A percentile compares a stretch with the other conserved stretches of the same genome.
These are phyloP conservation scores for Candida golubevii DNA, from an alignment of 805 yeast species.

Conservation along the genomic window DNA sequence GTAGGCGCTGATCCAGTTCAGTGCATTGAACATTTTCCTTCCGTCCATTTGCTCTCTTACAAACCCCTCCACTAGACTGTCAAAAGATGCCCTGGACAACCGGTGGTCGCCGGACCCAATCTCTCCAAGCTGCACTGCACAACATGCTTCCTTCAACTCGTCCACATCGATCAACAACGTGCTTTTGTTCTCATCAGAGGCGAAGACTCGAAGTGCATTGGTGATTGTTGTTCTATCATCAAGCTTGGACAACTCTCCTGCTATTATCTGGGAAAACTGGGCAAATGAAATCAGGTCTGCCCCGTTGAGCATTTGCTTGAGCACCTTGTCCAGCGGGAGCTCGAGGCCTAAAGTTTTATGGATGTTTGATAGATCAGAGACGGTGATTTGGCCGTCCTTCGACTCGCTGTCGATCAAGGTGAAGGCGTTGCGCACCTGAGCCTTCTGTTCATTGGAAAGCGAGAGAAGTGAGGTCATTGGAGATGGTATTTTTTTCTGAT, in stretches of 20 bases:
- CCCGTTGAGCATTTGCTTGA: conserved; percentile 49
- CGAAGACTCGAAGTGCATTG: conserved; percentile 57
- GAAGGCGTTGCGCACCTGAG: conserved; percentile 69
- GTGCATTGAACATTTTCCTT: conserved; percentile 54
- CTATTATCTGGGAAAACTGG: conserved; percentile 60
- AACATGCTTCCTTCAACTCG: conserved; percentile 45
- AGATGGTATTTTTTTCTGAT: too few species aligned
- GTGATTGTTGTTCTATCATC: conserved; percentile 47
- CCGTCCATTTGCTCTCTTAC: conserved; percentile 55
- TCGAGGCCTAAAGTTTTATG: conserved; percentile 51
- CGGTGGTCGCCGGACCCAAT: conserved; percentile 45
- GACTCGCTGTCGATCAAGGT: conserved; percentile 73
- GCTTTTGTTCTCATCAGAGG: conserved; percentile 24
- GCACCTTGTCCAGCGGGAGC: conserved; percentile 37
- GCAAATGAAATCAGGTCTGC: conserved; percentile 54
- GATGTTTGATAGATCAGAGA: conserved; percentile 51
- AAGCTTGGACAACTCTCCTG: conserved; percentile 49
- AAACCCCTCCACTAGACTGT: conserved; percentile 50
- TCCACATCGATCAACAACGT: conserved; percentile 46
- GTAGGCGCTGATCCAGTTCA: conserved; percentile 56
- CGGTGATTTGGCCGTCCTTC: conserved; percentile 61
- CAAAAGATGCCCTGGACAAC: conserved; percentile 43
- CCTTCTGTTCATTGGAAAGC: conserved; percentile 59
- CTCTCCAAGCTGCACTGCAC: conserved; percentile 43
- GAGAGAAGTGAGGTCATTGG: conserved; percentile 26